A percentile compares a stretch with the other conserved stretches of the same genome.
phyloP scores from a whole-genome alignment of 1,284 basidiomycete genomes.

The Sphagnurus paluster region DNA sequence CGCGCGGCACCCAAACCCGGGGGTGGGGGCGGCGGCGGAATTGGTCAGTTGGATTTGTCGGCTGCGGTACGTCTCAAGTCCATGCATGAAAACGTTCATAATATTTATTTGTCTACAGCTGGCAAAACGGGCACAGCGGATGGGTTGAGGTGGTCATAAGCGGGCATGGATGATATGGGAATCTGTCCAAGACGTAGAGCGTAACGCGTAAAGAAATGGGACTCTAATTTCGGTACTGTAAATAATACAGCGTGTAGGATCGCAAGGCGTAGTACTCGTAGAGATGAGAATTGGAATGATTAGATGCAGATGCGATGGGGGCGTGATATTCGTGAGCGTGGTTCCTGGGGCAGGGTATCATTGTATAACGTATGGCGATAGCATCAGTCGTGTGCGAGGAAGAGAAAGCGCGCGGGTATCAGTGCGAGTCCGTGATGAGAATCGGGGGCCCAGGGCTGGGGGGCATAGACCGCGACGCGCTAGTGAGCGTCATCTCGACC shows the following conservation, averaged over 20 bases:
- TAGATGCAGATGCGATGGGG: constrained; percentile 15
- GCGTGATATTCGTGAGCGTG: background rate
- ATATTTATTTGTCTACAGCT: constrained; percentile 41
- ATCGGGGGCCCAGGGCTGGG: constrained; percentile 33
- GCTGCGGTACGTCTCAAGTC: constrained; percentile 56
- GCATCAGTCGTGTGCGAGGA: too few species aligned
- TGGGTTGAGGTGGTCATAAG: too few species aligned
- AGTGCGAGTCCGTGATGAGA: constrained; percentile 33
- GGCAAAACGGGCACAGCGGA: constrained; percentile 68
- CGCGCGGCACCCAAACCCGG: constrained; percentile 30
- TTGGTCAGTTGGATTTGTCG: constrained; percentile 82
- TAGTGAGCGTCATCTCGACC: constrained; percentile 35
- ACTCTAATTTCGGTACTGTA: constrained; percentile 14
- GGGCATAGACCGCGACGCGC: constrained; percentile 19
- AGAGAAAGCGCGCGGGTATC: constrained; percentile 5
- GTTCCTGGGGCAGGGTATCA: constrained; percentile 7
- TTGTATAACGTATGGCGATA: background rate
- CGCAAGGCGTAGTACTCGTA: constrained; percentile 9
- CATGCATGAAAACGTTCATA: background rate
- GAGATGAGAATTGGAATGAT: constrained; percentile 17
- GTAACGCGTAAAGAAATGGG: too few species aligned
- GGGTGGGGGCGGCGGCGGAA: constrained; percentile 52
- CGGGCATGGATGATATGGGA: too few species aligned
- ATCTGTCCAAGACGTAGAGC: too few species aligned
- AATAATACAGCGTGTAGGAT: constrained; percentile 6